A percentile compares a stretch with the other conserved stretches of the same genome.
phyloP scores from a whole-genome alignment of 371 early-diverging fungal species.

The Conidiobolus incongruus region DNA sequence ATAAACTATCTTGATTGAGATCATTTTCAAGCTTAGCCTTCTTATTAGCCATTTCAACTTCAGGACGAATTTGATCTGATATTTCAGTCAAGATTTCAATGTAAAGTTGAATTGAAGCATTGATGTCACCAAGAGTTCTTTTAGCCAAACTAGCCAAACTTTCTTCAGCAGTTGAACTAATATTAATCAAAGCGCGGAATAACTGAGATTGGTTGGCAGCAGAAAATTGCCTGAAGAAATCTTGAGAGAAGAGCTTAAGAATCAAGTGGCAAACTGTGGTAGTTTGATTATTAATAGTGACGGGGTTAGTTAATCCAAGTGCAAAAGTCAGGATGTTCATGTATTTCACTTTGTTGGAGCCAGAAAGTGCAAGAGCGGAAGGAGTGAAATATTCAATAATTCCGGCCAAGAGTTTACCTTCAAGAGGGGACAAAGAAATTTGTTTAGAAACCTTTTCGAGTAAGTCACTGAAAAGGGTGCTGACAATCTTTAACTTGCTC shows the following conservation, averaged over 20 bases:
- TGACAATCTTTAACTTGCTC: neutral
- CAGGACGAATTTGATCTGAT: neutral
- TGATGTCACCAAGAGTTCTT: neutral
- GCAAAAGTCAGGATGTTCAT: constrained; percentile 21
- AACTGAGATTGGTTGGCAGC: constrained; percentile 20
- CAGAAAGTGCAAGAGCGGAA: constrained; percentile 18
- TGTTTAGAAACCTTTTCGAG: neutral
- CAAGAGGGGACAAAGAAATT: constrained; percentile 9
- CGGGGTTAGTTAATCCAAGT: constrained; percentile 13
- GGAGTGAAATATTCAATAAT: constrained; percentile 39
- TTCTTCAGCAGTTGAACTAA: neutral
- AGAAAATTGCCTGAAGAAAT: constrained; percentile 23
- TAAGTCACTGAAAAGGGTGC: neutral
- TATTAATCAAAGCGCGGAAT: constrained; percentile 29
- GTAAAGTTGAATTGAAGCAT: neutral
- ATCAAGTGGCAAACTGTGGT: constrained; percentile 27
- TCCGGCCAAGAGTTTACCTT: constrained; percentile 9
- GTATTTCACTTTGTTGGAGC: constrained; percentile 13
- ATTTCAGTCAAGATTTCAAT: neutral
- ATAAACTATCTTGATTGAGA: neutral
- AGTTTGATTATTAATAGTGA: constrained; percentile 22
- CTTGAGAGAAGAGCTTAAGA: constrained; percentile 25
- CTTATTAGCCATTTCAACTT: neutral
- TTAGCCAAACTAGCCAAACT: neutral
- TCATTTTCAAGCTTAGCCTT: neutral